Evolutionary conservation across 1,284 basidiomycete species (phyloP), one percentile per base, ranked within the genome.

Genomic region (Cystobasidium pallidum): DNA sequence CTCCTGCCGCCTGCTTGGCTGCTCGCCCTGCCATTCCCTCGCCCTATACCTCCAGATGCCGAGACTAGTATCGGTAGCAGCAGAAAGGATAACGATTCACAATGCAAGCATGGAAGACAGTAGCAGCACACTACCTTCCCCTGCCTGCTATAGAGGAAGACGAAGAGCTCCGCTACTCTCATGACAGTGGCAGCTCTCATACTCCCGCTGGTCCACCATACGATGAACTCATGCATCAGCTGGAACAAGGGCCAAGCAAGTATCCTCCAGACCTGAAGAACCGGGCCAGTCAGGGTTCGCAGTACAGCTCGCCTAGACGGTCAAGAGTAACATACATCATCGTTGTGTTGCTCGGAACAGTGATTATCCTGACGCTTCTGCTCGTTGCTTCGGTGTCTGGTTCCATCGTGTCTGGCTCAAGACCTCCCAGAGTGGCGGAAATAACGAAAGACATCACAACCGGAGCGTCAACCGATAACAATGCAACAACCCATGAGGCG

Each of bases 201-300:
- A 61, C 58, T 45, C 58, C 45, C 21, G 19, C 54, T 15, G 54
- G 54, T n/a, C 45, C 58, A 21, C 58, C 58, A 21, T 11, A 61
- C 39, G 21, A 19, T 10, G 28, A 57, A 10, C 21, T 2, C 13
- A 34, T 39, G 30, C n/a, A 21, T 8, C 39, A 41, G 11, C 58
- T 43, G 10, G 58, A 61, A 41, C 21, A 26, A 36, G 58, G 58
- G 58, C 58, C 58, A 45, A 61, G 58, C 39, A 28, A 61, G 58
- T 61, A 61, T 45, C 39, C 58, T 61, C 58, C 58, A 45, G 58
- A 45, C 26, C 21, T 43, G 54, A 57, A 57, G 54, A 57, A 57
- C 11, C 7, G n/a, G 54, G n/a, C 3, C 7, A n/a, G n/a, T 34
- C 30, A n/a, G 15, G n/a, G 10, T n/a, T 36, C 30, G n/a, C 30